Percentiles rank a stretch among this genome's conserved stretches.
Conservation (phyloP, 495 filamentous ascomycete genomes). For the Stereocaulon alpinum region DNA sequence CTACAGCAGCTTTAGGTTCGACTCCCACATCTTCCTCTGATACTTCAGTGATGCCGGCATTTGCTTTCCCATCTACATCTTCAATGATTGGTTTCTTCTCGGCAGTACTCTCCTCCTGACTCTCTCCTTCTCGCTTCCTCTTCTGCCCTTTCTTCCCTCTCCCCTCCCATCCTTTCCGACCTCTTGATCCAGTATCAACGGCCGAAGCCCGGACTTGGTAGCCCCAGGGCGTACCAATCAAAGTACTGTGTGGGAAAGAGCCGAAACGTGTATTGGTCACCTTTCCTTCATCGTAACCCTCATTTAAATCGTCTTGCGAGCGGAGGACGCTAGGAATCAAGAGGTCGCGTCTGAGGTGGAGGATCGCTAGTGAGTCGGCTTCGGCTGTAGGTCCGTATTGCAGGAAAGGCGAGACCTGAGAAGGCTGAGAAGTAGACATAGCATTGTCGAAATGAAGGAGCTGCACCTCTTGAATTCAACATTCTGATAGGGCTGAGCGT, state of each 20-base stretch:
- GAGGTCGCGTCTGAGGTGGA: conserved; percentile 77
- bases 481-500: conserved; percentile 5
- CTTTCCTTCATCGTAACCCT: conserved; percentile 68
- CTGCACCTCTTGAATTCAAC: background rate
- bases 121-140: conserved; percentile 41
- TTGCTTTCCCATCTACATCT: conserved; percentile 20
- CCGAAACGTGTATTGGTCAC: conserved; percentile 91
- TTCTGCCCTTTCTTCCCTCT: conserved; percentile 42
- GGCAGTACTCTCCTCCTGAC: conserved; percentile 17
- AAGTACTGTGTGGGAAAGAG: conserved; percentile 83
- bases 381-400: conserved; percentile 47
- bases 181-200: conserved; percentile 78
- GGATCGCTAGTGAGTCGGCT: conserved; percentile 54
- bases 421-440: conserved; percentile 3
- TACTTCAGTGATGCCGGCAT: background rate
- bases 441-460: background rate
- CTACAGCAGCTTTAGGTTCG: conserved; percentile 34
- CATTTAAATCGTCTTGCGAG: conserved; percentile 45
- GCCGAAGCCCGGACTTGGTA: conserved; percentile 81
- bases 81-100: conserved; percentile 14
- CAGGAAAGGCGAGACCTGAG: conserved; percentile 57
- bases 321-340: conserved; percentile 64
- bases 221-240: conserved; percentile 77
- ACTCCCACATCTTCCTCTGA: conserved; percentile 1
- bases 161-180: conserved; percentile 39